Evolutionary conservation across 768 basidiomycete genomes (phyloP).

Genomic region (Tricholomella constricta): DNA sequence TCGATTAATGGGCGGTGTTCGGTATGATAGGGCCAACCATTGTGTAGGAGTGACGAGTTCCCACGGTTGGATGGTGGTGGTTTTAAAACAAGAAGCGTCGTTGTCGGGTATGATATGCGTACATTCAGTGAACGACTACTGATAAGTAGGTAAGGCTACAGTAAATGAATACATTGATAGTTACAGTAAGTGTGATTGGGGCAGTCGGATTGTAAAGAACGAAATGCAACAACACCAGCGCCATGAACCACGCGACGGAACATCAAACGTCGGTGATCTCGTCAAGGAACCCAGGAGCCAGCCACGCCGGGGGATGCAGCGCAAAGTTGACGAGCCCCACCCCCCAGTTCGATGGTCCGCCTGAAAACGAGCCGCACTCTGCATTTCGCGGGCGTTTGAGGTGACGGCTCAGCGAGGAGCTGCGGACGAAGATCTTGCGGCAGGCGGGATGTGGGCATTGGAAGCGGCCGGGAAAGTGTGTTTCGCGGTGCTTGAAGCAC

Average conservation of each 20-base stretch:
- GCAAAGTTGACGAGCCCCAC: constrained; percentile 17
- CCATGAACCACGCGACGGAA: background rate
- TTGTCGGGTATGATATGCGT: no score
- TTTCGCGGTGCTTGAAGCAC: constrained; percentile 25
- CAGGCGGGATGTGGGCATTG: constrained; percentile 20
- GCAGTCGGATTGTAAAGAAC: background rate
- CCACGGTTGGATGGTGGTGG: no score
- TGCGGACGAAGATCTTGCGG: constrained; percentile 19
- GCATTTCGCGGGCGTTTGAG: constrained; percentile 17
- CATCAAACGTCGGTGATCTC: constrained; percentile 9
- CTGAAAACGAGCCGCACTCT: constrained; percentile 14
- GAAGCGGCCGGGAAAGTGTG: constrained; percentile 24
- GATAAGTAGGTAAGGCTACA: no score
- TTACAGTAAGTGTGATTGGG: background rate
- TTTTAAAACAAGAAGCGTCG: no score
- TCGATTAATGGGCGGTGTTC: no score
- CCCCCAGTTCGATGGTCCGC: constrained; percentile 17
- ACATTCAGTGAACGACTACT: no score
- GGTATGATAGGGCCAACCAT: no score
- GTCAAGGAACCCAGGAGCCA: constrained; percentile 19
- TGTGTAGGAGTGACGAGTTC: no score
- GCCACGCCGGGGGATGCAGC: constrained; percentile 17
- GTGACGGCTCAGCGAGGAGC: constrained; percentile 23
- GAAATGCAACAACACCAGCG: background rate
- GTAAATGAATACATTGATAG: background rate